These are phyloP conservation scores for Ustilaginoidea virens DNA, from an alignment of 2,329 filamentous ascomycete species.

Conservation along the genomic window DNA sequence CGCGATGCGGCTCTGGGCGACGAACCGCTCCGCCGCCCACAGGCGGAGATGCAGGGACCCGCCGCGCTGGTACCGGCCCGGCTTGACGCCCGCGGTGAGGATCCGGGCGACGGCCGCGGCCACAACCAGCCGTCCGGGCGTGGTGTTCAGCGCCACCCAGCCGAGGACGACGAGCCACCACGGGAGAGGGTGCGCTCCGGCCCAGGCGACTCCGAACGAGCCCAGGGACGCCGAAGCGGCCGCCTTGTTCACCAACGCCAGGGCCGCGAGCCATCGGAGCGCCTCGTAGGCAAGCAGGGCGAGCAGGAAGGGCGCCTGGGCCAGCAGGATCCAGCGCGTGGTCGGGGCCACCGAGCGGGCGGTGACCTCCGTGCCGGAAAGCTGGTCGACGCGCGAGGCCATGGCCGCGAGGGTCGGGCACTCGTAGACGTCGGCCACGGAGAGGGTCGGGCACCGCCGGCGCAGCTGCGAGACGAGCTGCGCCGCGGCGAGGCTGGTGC, in stretches of 20 bases:
- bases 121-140: constrained; percentile 7
- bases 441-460: constrained; percentile 7
- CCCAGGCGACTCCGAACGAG: constrained; percentile 5
- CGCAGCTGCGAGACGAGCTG: constrained; percentile 10
- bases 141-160: constrained; percentile 6
- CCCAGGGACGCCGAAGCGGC: constrained; percentile 6
- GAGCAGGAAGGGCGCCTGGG: constrained; percentile 7
- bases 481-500: constrained; percentile 9
- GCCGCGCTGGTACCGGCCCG: constrained; percentile 8
- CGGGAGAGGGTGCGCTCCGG: constrained; percentile 3
- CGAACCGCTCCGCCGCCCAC: constrained; percentile 8
- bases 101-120: constrained; percentile 4
- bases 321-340: constrained; percentile 7
- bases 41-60: constrained; percentile 7
- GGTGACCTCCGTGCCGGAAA: constrained; percentile 4
- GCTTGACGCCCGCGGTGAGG: constrained; percentile 7
- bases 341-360: constrained; percentile 8
- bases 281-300: constrained; percentile 5
- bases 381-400: constrained; percentile 7
- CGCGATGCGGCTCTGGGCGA: constrained; percentile 3
- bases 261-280: constrained; percentile 5
- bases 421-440: constrained; percentile 10
- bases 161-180: constrained; percentile 6
- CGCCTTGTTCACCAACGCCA: constrained; percentile 6
- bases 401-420: constrained; percentile 7